Evolutionary conservation across 257 asterid species (phyloP), one percentile per base, ranked within the genome.

Genomic region (Vinca minor): DNA sequence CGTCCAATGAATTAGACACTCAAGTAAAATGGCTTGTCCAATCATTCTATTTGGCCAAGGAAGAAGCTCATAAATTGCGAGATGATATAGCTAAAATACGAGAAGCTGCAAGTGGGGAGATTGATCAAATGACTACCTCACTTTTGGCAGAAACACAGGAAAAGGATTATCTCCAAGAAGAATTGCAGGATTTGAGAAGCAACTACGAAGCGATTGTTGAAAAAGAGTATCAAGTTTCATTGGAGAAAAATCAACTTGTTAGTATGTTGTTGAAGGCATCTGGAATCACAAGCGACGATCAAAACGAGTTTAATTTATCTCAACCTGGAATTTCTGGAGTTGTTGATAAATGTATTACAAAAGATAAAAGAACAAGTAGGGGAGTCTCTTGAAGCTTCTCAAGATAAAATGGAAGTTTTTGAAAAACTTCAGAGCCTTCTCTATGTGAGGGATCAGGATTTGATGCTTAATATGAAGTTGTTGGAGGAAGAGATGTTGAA

Each of bases 181-280:
- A 86, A 78, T 62, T 88, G 77, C 88, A 82, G 74, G 90, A 77
- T 59, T 69, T 85, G 56, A 73, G 79, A 67, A 67, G 73, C 49
- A 71, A 79, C 69, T 73, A 65, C 70, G 81, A 77, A 71, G 75
- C 57, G 39, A 15, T 69, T 53, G 66, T 65, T 29, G 50, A 59
- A 65, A 74, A 69, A 12, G 72, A 65, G 41, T 25, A 44, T 45
- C 60, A 44, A 26, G 60, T 50, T 34, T 65, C 63, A 59, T 3
- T 69, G 70, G 96, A 87, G 75, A 87, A 79, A 77, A 87, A 77
- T 73, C 73, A 67, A 71, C 72, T 84, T 20, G 62, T 93, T 64
- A 73, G 41, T 69, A 62, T 66, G 81, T 76, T 93, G 73, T 80
- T 85, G 34, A 83, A 87, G 79, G 94, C 89, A 75, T 83, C 92